A percentile compares a stretch with the other conserved stretches of the same genome.
Conservation (phyloP, 306 rosid genomes). For the Sicyos baderoa region DNA sequence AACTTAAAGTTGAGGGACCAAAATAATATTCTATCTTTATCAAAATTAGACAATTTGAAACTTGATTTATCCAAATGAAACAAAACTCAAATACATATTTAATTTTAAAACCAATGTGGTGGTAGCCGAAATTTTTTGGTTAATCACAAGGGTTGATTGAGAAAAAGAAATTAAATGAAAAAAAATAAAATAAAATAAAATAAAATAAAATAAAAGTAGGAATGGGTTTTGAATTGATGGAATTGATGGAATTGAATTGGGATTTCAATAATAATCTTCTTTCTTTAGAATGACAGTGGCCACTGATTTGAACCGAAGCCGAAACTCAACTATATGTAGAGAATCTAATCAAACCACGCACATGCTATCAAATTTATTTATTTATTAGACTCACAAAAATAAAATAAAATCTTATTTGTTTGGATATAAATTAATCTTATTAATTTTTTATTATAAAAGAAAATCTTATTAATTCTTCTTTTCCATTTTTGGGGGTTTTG, state of each 20-base stretch:
- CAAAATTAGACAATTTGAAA: too few relatives aligned
- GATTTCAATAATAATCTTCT: not conserved
- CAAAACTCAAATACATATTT: too few relatives aligned
- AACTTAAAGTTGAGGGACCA: too few relatives aligned
- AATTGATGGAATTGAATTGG: not conserved
- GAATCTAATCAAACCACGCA: not conserved
- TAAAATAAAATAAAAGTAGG: not conserved
- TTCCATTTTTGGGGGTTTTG: constrained; percentile 13
- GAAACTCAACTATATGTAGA: not conserved
- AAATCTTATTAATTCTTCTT: not conserved
- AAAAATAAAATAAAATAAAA: too few relatives aligned
- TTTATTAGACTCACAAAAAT: not conserved
- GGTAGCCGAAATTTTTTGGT: not conserved
- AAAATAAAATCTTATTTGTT: not conserved
- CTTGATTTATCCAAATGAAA: too few relatives aligned
- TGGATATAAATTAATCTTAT: not conserved
- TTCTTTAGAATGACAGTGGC: not conserved
- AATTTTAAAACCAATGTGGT: too few relatives aligned
- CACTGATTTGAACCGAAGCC: not conserved
- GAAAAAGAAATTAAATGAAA: too few relatives aligned
- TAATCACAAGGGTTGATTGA: not conserved
- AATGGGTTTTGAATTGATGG: not conserved
- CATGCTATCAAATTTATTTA: not conserved
- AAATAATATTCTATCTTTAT: too few relatives aligned
- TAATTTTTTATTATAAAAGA: not conserved